Percentiles rank a stretch among this genome's conserved stretches.
Evolutionary conservation across 805 yeast genomes (phyloP).

Genomic region (Candida nemodendra): DNA sequence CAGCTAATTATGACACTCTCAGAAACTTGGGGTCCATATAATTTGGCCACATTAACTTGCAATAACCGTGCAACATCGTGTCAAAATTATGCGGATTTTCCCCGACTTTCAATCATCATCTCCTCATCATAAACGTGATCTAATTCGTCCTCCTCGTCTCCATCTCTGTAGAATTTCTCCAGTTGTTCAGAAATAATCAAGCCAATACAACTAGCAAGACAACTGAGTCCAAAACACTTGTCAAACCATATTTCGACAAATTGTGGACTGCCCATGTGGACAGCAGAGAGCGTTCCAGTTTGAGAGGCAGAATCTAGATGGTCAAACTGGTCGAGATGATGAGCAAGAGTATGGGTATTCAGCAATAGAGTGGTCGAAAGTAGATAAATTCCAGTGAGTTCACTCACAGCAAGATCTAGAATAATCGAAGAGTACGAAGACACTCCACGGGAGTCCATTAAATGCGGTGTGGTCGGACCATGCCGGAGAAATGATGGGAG

Average conservation of each 20-base stretch:
- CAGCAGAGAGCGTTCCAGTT: neutral
- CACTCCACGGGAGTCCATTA: neutral
- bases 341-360: conserved; percentile 45
- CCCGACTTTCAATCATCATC: conserved; percentile 17
- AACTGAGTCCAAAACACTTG: conserved; percentile 46
- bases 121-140: conserved; percentile 32
- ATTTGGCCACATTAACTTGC: neutral
- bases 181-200: conserved; percentile 26
- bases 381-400: conserved; percentile 49
- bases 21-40: too few relatives aligned
- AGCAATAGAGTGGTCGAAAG: conserved; percentile 51
- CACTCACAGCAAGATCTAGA: conserved; percentile 40
- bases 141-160: conserved; percentile 20
- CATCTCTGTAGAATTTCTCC: conserved; percentile 22
- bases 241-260: conserved; percentile 54
- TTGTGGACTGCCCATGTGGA: conserved; percentile 15
- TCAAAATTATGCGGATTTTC: conserved; percentile 7
- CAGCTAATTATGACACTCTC: too few relatives aligned
- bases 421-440: conserved; percentile 6
- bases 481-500: conserved; percentile 13
- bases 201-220: conserved; percentile 34
- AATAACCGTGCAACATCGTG: neutral
- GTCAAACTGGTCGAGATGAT: conserved; percentile 39
- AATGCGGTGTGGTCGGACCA: conserved; percentile 2
- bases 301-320: conserved; percentile 17